These are phyloP conservation scores for Oryza longistaminata DNA, from an alignment of 176 grass and related monocot species.

Conservation along the genomic window DNA sequence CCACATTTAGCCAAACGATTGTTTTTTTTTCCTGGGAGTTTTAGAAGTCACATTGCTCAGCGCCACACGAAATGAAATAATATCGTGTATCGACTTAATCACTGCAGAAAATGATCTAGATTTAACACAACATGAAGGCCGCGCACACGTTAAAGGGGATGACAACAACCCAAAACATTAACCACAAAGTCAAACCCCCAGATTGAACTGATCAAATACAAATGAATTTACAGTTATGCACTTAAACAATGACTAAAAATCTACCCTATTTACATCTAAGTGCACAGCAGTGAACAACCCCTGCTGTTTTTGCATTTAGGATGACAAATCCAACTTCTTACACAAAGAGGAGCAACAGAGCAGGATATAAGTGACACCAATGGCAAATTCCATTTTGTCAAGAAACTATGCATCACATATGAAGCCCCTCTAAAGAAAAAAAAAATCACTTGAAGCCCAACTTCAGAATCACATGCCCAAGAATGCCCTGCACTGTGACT, in stretches of 20 bases:
- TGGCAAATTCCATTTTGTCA: neutral
- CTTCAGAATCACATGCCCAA: conserved; percentile 51
- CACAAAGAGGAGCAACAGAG: conserved; percentile 14
- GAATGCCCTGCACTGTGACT: conserved; percentile 59
- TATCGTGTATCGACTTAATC: too few species aligned
- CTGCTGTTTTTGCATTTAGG: neutral
- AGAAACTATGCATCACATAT: neutral
- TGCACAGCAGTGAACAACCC: neutral
- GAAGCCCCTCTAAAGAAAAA: neutral
- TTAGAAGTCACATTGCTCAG: too few species aligned
- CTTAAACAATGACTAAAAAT: neutral
- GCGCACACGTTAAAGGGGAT: too few species aligned
- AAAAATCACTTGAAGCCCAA: neutral
- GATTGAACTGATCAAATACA: neutral
- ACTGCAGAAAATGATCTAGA: too few species aligned
- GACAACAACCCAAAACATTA: neutral
- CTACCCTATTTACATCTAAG: neutral
- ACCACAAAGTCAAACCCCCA: neutral
- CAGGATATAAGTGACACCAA: conserved; percentile 7
- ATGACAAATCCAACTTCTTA: neutral
- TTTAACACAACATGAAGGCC: too few species aligned
- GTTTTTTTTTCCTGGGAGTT: too few species aligned
- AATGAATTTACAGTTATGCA: neutral
- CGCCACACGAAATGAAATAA: too few species aligned
- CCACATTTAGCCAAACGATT: too few species aligned